Conservation (phyloP, 345 rosid species). For the Trapa incisa region DNA sequence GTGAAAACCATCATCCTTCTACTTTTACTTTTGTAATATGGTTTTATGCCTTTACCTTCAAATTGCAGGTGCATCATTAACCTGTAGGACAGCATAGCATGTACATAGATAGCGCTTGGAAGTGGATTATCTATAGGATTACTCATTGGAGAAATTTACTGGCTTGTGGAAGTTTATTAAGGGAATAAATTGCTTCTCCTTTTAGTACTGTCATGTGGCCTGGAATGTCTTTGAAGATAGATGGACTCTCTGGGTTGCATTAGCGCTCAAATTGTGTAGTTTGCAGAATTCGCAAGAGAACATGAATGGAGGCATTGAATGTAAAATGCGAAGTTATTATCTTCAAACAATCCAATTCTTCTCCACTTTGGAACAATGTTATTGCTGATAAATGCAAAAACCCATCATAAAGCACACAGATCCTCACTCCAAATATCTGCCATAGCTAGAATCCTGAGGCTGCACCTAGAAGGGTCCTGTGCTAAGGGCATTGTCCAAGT, state of each 20-base stretch:
- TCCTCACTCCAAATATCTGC: no score
- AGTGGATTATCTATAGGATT: neutral
- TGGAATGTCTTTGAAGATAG: constrained; percentile 1
- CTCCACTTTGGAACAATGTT: neutral
- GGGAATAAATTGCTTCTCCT: neutral
- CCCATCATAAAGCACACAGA: neutral
- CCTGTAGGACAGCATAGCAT: neutral
- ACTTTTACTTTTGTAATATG: no score
- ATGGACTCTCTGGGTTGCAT: neutral
- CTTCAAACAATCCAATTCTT: neutral
- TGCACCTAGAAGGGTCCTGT: constrained; percentile 33
- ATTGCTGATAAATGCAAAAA: neutral
- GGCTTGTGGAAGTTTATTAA: neutral
- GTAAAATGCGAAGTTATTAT: neutral
- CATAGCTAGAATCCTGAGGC: no score
- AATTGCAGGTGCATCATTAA: constrained; percentile 1
- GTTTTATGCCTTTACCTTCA: neutral
- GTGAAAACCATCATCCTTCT: neutral
- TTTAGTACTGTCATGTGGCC: neutral
- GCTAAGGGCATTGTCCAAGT: constrained; percentile 57
- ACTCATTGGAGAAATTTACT: constrained; percentile 5
- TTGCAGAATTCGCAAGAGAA: no score
- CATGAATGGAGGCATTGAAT: no score
- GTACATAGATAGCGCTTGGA: neutral
- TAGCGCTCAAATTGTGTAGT: no score